These are phyloP conservation scores for Platanthera zijinensis DNA, from an alignment of 106 monocot species.

Conservation along the genomic window DNA sequence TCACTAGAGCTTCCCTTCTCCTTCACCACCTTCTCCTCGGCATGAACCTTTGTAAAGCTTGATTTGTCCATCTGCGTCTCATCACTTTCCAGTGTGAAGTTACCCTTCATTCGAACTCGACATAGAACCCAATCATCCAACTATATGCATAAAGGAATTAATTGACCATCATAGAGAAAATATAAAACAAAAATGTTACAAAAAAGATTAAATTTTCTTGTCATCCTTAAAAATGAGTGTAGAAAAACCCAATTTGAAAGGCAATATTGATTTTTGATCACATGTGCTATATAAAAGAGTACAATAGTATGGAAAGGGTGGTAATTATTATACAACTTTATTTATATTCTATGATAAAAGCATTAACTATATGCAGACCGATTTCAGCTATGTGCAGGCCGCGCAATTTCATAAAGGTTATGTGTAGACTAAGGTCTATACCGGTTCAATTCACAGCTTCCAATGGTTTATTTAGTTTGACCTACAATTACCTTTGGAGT, in stretches of 20 bases:
- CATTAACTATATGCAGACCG: no score
- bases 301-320: no score
- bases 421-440: no score
- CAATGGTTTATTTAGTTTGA: no score
- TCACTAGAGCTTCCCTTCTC: not conserved
- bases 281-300: not conserved
- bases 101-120: slow-evolving; percentile 7
- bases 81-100: not conserved
- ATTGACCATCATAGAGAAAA: not conserved
- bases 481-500: no score
- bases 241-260: not conserved
- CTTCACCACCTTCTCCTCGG: not conserved
- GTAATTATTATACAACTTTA: no score
- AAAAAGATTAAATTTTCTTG: not conserved
- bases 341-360: no score
- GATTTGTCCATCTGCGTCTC: not conserved
- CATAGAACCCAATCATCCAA: slow-evolving; percentile 12
- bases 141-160: not conserved
- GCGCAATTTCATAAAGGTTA: no score
- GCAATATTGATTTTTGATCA: not conserved
- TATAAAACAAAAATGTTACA: not conserved
- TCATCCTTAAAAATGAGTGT: not conserved
- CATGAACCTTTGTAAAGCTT: not conserved
- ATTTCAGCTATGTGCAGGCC: no score
- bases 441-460: no score